These are phyloP conservation scores for Apiosordaria backusii DNA, from an alignment of 495 filamentous ascomycete genomes.

Conservation along the genomic window DNA sequence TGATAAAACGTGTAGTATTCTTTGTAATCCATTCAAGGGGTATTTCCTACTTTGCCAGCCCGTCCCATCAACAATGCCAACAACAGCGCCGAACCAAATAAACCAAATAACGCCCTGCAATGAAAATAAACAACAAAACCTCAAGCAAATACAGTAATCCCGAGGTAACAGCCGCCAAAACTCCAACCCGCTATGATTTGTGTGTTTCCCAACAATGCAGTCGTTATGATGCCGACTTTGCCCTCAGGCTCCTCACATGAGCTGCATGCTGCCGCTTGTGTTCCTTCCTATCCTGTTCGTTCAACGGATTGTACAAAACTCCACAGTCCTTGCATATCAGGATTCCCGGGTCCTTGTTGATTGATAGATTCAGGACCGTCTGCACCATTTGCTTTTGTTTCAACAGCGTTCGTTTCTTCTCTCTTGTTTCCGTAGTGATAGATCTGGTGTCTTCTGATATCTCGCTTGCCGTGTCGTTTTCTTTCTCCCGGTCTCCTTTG, in stretches of 20 bases:
- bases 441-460: neutral
- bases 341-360: conserved; percentile 36
- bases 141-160: neutral
- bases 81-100: neutral
- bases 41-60: conserved; percentile 9
- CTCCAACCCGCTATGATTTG: neutral
- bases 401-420: conserved; percentile 1
- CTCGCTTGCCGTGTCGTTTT: neutral
- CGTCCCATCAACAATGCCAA: neutral
- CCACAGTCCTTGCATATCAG: conserved; percentile 45
- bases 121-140: neutral
- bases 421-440: conserved; percentile 5
- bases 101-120: neutral
- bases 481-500: neutral
- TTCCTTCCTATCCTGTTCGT: conserved; percentile 43
- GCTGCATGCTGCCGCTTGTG: conserved; percentile 41
- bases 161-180: neutral
- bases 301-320: conserved; percentile 46
- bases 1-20: neutral
- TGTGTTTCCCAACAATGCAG: neutral
- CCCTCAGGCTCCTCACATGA: conserved; percentile 10
- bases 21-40: conserved; percentile 13
- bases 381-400: conserved; percentile 35
- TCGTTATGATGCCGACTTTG: neutral
- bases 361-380: conserved; percentile 41